Evolutionary conservation across 2,329 filamentous ascomycete species (phyloP).

Genomic region (Aspergillus persii): DNA sequence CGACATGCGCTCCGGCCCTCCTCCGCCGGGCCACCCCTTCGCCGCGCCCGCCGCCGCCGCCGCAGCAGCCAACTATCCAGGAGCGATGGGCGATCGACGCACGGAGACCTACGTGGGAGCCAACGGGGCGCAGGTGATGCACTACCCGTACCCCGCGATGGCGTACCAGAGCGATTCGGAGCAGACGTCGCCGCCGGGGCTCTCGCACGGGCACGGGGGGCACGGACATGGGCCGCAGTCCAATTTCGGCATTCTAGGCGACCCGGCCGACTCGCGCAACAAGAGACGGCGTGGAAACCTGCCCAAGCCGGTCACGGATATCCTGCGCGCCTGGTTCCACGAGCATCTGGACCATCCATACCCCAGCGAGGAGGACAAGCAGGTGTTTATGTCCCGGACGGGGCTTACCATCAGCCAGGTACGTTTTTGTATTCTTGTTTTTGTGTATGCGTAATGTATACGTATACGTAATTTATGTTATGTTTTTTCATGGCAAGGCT

Average conservation of each 20-base stretch:
- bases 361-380: slow-evolving; percentile 83
- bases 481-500: neutral
- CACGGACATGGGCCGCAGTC: slow-evolving; percentile 26
- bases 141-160: slow-evolving; percentile 30
- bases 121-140: slow-evolving; percentile 22
- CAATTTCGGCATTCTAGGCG: slow-evolving; percentile 40
- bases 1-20: slow-evolving; percentile 24
- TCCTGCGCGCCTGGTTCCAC: slow-evolving; percentile 75
- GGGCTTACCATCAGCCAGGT: slow-evolving; percentile 70
- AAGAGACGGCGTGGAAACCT: slow-evolving; percentile 74
- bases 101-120: slow-evolving; percentile 21
- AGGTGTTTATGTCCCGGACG: slow-evolving; percentile 73
- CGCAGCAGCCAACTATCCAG: slow-evolving; percentile 16
- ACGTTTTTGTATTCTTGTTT: slow-evolving; percentile 12
- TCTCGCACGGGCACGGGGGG: slow-evolving; percentile 13
- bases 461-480: too few species aligned
- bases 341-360: slow-evolving; percentile 78
- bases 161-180: slow-evolving; percentile 33
- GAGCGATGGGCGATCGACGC: slow-evolving; percentile 24
- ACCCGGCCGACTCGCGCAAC: slow-evolving; percentile 37
- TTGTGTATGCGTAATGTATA: neutral
- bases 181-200: slow-evolving; percentile 28
- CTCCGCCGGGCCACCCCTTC: slow-evolving; percentile 9
- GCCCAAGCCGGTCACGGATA: slow-evolving; percentile 84
- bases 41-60: neutral